Conservation (phyloP, 1,139 yeast species). For the Hyphopichia burtonii region DNA sequence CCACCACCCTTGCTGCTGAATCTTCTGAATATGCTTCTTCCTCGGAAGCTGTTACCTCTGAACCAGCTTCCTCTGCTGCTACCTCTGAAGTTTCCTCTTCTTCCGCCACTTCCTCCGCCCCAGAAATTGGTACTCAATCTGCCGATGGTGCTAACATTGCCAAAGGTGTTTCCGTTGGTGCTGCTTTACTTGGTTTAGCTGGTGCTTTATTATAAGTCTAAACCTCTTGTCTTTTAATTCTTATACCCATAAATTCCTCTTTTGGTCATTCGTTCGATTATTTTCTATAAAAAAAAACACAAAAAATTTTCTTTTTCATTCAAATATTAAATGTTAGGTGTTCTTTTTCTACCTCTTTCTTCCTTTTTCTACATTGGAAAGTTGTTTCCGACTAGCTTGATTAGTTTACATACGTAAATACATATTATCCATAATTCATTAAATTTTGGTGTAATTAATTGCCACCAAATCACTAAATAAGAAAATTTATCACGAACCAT, state of each 20-base stretch:
- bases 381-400: too few species aligned
- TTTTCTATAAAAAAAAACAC: too few species aligned
- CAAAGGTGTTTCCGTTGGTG: slow-evolving; percentile 45
- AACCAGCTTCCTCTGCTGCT: neutral
- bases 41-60: slow-evolving; percentile 10
- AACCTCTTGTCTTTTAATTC: neutral
- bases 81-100: slow-evolving; percentile 6
- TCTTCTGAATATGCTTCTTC: slow-evolving; percentile 8
- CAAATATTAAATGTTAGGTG: too few species aligned
- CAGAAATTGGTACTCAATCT: slow-evolving; percentile 12
- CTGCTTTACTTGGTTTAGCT: slow-evolving; percentile 43
- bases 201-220: slow-evolving; percentile 42
- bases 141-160: slow-evolving; percentile 23
- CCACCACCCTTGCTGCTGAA: slow-evolving; percentile 5
- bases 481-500: too few species aligned
- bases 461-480: too few species aligned
- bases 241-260: neutral
- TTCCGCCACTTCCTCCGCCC: slow-evolving; percentile 9
- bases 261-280: neutral
- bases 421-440: too few species aligned
- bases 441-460: too few species aligned
- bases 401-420: too few species aligned
- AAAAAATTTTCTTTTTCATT: too few species aligned
- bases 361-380: too few species aligned
- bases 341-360: too few species aligned